These are phyloP conservation scores for Trichoderma reesei DNA, from an alignment of 495 filamentous ascomycete species.

Conservation along the genomic window DNA sequence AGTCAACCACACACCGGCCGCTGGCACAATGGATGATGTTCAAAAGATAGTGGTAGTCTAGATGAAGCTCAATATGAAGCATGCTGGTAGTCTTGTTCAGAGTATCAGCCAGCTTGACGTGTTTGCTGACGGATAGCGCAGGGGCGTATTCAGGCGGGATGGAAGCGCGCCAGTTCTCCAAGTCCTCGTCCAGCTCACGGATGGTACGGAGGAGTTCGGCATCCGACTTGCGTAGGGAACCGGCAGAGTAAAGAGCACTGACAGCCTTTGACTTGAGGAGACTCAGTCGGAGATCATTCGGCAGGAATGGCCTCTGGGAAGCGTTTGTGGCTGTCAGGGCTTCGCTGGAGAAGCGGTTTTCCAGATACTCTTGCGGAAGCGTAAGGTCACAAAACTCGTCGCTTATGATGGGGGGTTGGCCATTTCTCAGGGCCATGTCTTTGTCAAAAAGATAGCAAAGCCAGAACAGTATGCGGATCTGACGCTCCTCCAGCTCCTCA, in stretches of 20 bases:
- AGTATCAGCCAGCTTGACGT: constrained; percentile 9
- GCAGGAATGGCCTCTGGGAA: constrained; percentile 31
- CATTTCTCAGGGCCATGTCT: constrained; percentile 39
- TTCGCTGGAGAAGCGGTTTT: constrained; percentile 21
- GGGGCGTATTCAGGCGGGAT: constrained; percentile 35
- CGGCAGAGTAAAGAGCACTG: constrained; percentile 38
- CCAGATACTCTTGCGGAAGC: constrained; percentile 35
- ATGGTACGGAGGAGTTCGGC: constrained; percentile 44
- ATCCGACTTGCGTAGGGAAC: constrained; percentile 37
- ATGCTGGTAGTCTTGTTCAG: constrained; percentile 19
- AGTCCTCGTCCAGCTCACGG: constrained; percentile 41
- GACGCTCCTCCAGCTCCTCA: constrained; percentile 11
- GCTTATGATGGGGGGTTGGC: constrained; percentile 40
- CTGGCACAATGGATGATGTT: constrained; percentile 43
- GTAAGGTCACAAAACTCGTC: constrained; percentile 48
- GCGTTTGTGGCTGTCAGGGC: constrained; percentile 14
- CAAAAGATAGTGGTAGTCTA: constrained; percentile 45
- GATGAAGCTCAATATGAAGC: constrained; percentile 35
- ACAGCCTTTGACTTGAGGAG: constrained; percentile 42
- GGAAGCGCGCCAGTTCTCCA: constrained; percentile 41
- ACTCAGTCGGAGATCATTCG: constrained; percentile 38
- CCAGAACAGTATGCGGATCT: constrained; percentile 45
- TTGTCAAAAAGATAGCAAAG: constrained; percentile 44
- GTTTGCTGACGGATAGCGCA: constrained; percentile 30
- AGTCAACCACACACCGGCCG: constrained; percentile 1